Base-by-base conservation (phyloP, 2,329 filamentous ascomycete species). In the Xylariomycetidae sp. region DNA sequence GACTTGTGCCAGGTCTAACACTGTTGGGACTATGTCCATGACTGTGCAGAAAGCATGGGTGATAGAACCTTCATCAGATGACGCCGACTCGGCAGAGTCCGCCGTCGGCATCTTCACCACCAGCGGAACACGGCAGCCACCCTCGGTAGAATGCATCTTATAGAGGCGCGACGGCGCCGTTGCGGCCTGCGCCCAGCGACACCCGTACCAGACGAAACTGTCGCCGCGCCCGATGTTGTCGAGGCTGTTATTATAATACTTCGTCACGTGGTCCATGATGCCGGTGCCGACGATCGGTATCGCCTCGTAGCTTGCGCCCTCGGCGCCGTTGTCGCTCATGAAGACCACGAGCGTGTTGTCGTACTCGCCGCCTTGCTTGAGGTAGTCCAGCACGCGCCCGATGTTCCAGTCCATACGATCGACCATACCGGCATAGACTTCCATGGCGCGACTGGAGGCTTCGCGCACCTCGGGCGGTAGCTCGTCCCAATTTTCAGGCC, bases 381-480 rank as follows among this genome's bases (percentile, higher is more conserved):
- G 62, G 34, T 74, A 68, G 25, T 69, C 53, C 22, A 74, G 56
- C 4, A 75, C 67, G 30, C 69, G 67, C 23, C 72, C 72, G 11
- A 77, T 64, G 31, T 72, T 69, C 25, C 54, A 48, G 36, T 77
- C 72, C 34, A 76, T 74, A 31, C 63, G 62, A 36, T 77, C 71
- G 9, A 77, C 71, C 71, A 78, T 77, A 1, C 62, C 74, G 0
- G 73, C 72, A 35, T 69, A 77, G 8, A 70, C 64, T 41, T 77
- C 57, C 58, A 62, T 61, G 20, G 49, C 48, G 11, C 55, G 40
- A 5, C 49, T 45, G 2, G 54, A 54, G 9, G 37, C 33, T 10
- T 16, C 31, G 20, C 43, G 44, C 12, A 47, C 43, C 13, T 47
- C 40, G 12, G 45, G 45, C 12, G 38, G 17, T 8, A 51, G 28